Conservation (phyloP, 2,329 filamentous ascomycete genomes). For the Trichophyton simii region DNA sequence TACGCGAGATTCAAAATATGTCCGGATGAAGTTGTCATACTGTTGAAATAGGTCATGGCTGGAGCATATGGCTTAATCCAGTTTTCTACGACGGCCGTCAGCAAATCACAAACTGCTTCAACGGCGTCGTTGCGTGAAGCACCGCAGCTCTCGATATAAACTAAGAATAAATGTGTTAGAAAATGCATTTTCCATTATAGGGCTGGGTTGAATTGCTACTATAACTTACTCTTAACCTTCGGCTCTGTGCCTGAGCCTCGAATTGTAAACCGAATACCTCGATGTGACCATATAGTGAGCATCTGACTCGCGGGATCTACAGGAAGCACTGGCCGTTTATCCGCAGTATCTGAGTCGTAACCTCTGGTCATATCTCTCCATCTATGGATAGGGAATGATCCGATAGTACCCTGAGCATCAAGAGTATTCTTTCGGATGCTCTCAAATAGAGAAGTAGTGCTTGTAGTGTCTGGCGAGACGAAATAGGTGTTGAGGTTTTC, state of each 20-base stretch:
- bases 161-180: conserved; percentile 15
- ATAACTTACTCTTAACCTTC: conserved; percentile 47
- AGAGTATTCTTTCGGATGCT: conserved; percentile 38
- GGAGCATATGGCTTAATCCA: conserved; percentile 30
- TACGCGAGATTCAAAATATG: conserved; percentile 16
- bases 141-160: conserved; percentile 33
- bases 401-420: conserved; percentile 36
- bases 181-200: background rate
- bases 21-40: conserved; percentile 29
- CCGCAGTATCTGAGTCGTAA: conserved; percentile 43
- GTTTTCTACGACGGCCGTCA: conserved; percentile 26
- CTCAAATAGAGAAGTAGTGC: conserved; percentile 44
- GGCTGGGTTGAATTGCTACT: background rate
- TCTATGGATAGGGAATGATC: conserved; percentile 40
- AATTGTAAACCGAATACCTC: conserved; percentile 45
- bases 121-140: conserved; percentile 25
- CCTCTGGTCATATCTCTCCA: conserved; percentile 53
- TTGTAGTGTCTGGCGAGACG: conserved; percentile 42
- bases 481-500: conserved; percentile 54
- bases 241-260: conserved; percentile 53
- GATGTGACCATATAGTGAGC: conserved; percentile 49
- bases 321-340: conserved; percentile 43
- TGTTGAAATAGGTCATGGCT: conserved; percentile 25
- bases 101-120: conserved; percentile 26
- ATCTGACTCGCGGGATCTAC: conserved; percentile 48